Percentiles rank a stretch among this genome's conserved stretches.
phyloP scores from a whole-genome alignment of 2,329 filamentous ascomycete genomes.

The Ophiostoma fasciatum region DNA sequence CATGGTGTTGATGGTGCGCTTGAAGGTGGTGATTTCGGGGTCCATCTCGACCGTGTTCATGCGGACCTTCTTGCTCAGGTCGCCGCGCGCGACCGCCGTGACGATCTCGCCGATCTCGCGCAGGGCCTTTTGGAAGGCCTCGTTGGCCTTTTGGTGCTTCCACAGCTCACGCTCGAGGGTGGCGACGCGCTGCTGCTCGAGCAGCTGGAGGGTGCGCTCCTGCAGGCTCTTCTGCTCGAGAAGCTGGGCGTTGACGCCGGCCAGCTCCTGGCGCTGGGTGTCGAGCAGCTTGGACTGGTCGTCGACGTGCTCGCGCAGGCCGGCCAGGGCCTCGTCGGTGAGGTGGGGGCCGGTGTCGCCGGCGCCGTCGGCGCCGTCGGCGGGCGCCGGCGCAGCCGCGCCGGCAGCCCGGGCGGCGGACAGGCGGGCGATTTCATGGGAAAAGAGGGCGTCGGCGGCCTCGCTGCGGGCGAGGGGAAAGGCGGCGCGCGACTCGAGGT shows the following conservation, averaged over 20 bases:
- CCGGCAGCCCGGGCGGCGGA: neutral
- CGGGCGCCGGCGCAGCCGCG: neutral
- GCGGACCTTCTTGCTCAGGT: slow-evolving; percentile 90
- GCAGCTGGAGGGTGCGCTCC: slow-evolving; percentile 64
- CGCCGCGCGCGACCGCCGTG: slow-evolving; percentile 86
- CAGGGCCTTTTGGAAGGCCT: slow-evolving; percentile 94
- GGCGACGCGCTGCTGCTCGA: slow-evolving; percentile 78
- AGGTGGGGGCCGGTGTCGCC: slow-evolving; percentile 35
- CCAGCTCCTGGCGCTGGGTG: slow-evolving; percentile 73
- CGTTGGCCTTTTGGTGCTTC: slow-evolving; percentile 96
- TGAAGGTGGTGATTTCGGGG: slow-evolving; percentile 94
- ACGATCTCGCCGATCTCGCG: slow-evolving; percentile 96
- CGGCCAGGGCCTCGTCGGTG: slow-evolving; percentile 70
- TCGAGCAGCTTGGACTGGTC: slow-evolving; percentile 87
- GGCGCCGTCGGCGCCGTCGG: slow-evolving; percentile 9
- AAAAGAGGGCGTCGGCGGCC: slow-evolving; percentile 48
- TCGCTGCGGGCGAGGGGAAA: slow-evolving; percentile 69
- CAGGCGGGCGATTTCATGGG: slow-evolving; percentile 30
- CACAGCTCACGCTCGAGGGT: slow-evolving; percentile 83
- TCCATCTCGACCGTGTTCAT: slow-evolving; percentile 96
- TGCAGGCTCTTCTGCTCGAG: slow-evolving; percentile 75
- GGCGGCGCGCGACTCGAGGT: slow-evolving; percentile 61
- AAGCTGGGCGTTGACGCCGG: slow-evolving; percentile 72
- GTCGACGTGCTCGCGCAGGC: slow-evolving; percentile 79
- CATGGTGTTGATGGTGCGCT: slow-evolving; percentile 97